phyloP scores from a whole-genome alignment of 208 protist genomes.

The Acanthamoeba royreba region DNA sequence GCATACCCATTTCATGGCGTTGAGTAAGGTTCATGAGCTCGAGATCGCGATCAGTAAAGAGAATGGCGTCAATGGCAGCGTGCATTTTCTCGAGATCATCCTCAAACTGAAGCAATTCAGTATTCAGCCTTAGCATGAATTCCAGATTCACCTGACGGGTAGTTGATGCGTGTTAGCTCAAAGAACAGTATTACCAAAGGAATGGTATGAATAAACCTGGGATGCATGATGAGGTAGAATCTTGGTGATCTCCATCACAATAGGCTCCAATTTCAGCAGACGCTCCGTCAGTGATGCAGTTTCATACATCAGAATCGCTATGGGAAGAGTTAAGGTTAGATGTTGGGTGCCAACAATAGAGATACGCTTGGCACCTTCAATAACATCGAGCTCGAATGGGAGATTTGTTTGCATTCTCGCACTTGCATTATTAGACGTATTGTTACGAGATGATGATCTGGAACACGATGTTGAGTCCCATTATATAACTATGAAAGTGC shows the following conservation, averaged over 20 bases:
- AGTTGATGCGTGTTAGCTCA: too few relatives aligned
- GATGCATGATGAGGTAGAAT: neutral
- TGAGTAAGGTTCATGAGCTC: neutral
- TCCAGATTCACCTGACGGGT: neutral
- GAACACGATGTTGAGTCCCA: too few relatives aligned
- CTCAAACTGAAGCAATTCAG: neutral
- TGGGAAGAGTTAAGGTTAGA: too few relatives aligned
- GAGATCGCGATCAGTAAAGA: neutral
- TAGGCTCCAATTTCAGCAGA: neutral
- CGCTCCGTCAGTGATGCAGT: neutral
- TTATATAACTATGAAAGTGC: too few relatives aligned
- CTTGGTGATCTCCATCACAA: neutral
- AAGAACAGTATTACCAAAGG: too few relatives aligned
- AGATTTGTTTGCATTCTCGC: neutral
- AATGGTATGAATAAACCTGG: neutral
- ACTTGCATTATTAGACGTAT: too few relatives aligned
- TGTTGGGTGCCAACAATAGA: neutral
- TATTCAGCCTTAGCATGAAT: neutral
- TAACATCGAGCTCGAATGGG: neutral
- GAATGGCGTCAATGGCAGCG: neutral
- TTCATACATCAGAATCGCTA: neutral
- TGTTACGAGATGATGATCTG: too few relatives aligned
- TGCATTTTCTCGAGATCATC: neutral
- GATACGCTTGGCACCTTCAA: neutral
- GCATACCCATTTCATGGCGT: neutral